Percentiles rank a stretch among this genome's conserved stretches.
phyloP scores from a whole-genome alignment of 345 rosid genomes.

The Eucalyptus pauciflora region DNA sequence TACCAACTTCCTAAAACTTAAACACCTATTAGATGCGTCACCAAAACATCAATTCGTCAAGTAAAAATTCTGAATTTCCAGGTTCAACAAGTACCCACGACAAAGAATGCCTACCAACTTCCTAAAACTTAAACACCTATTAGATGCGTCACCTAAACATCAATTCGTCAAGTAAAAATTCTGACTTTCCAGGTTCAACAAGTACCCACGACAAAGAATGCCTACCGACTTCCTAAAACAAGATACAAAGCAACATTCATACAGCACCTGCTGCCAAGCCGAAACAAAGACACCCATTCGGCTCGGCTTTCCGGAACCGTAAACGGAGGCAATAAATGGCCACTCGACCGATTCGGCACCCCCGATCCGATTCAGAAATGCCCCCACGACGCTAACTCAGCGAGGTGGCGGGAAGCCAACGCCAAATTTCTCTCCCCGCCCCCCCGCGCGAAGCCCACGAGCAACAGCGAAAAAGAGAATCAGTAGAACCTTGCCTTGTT shows the following conservation, averaged over 20 bases:
- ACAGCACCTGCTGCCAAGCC: neutral
- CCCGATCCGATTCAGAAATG: neutral
- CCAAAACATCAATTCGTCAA: constrained; percentile 25
- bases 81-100: neutral
- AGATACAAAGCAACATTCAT: neutral
- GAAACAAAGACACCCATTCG: neutral
- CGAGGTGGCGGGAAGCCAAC: neutral
- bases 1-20: neutral
- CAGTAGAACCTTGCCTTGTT: constrained; percentile 40
- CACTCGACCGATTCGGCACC: neutral
- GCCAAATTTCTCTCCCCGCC: neutral
- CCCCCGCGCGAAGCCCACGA: neutral
- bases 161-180: neutral
- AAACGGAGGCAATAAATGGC: neutral
- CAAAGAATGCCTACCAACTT: neutral
- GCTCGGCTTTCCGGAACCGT: neutral
- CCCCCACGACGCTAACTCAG: neutral
- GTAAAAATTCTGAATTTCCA: neutral
- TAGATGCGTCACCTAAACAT: constrained; percentile 67
- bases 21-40: constrained; percentile 75
- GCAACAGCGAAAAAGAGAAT: neutral
- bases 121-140: constrained; percentile 27
- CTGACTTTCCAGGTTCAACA: neutral
- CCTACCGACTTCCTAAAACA: neutral
- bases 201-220: neutral